Percentiles rank a stretch among this genome's conserved stretches.
phyloP scores from a whole-genome alignment of 306 rosid genomes.

The Malus fusca region DNA sequence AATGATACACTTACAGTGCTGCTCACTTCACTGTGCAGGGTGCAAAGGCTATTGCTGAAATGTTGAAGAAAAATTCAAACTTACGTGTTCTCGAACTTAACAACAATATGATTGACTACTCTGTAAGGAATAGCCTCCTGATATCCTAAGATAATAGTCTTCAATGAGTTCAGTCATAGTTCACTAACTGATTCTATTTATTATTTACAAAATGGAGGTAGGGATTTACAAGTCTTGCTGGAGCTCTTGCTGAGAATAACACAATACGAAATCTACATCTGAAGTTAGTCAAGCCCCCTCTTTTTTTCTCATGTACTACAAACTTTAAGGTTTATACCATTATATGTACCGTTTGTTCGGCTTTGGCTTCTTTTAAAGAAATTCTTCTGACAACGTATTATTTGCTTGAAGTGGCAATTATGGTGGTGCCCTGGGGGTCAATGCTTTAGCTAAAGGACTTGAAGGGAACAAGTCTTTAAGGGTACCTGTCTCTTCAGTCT shows the following conservation, averaged over 20 bases:
- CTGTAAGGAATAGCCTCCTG: slow-evolving; percentile 52
- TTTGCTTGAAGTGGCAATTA: slow-evolving; percentile 75
- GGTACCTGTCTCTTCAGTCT: slow-evolving; percentile 38
- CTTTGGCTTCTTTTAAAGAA: neutral
- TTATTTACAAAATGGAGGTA: slow-evolving; percentile 53
- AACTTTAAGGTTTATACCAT: neutral
- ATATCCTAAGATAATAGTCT: slow-evolving; percentile 10
- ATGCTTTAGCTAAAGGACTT: slow-evolving; percentile 87
- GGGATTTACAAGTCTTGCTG: slow-evolving; percentile 96
- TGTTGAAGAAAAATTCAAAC: slow-evolving; percentile 80
- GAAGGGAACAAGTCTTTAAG: slow-evolving; percentile 86
- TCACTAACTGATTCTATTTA: slow-evolving; percentile 18
- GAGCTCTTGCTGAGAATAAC: slow-evolving; percentile 83
- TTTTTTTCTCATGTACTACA: neutral
- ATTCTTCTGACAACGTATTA: slow-evolving; percentile 14
- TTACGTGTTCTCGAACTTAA: slow-evolving; percentile 79
- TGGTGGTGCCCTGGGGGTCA: slow-evolving; percentile 97
- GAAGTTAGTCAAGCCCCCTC: slow-evolving; percentile 48
- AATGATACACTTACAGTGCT: slow-evolving; percentile 20
- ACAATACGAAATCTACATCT: slow-evolving; percentile 68
- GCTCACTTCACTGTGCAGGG: slow-evolving; percentile 47
- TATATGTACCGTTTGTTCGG: neutral
- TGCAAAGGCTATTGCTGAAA: slow-evolving; percentile 80
- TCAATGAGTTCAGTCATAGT: neutral
- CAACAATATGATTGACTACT: slow-evolving; percentile 87